phyloP scores from a whole-genome alignment of 768 basidiomycete species.

The Trametes punicea region DNA sequence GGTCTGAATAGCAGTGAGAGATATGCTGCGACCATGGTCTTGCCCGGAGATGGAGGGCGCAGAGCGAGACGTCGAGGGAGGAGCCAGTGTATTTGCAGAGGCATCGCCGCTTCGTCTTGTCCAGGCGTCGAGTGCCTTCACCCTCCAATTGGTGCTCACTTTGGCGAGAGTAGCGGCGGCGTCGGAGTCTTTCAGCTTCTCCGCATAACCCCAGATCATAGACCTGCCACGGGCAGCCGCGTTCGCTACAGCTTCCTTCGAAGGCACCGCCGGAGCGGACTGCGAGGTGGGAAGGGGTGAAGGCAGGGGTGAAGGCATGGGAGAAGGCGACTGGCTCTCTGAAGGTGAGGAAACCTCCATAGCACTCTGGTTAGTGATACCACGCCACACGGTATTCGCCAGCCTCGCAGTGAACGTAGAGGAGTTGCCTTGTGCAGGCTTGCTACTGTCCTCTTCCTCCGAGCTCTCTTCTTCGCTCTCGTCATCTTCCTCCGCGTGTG shows the following conservation, averaged over 20 bases:
- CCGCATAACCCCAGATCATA: constrained; percentile 67
- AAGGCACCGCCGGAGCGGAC: constrained; percentile 14
- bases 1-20: constrained; percentile 10
- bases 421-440: constrained; percentile 20
- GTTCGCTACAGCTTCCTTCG: constrained; percentile 12
- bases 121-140: constrained; percentile 49
- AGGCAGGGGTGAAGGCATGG: constrained; percentile 20
- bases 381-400: constrained; percentile 68
- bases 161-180: constrained; percentile 67
- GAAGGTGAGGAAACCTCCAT: constrained; percentile 55
- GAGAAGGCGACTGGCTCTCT: constrained; percentile 24
- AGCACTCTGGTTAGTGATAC: constrained; percentile 70
- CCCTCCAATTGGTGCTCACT: constrained; percentile 73
- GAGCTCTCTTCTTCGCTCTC: constrained; percentile 32
- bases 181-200: constrained; percentile 71
- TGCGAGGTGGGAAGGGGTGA: constrained; percentile 21
- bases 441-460: constrained; percentile 10
- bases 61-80: constrained; percentile 9
- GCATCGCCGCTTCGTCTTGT: constrained; percentile 21
- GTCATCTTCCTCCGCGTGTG: constrained; percentile 30
- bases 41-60: background rate
- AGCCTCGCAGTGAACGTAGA: constrained; percentile 48
- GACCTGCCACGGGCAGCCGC: constrained; percentile 25
- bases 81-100: constrained; percentile 20
- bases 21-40: constrained; percentile 16